phyloP scores from a whole-genome alignment of 2,329 filamentous ascomycete species.

The Talaromyces verruculosus region DNA sequence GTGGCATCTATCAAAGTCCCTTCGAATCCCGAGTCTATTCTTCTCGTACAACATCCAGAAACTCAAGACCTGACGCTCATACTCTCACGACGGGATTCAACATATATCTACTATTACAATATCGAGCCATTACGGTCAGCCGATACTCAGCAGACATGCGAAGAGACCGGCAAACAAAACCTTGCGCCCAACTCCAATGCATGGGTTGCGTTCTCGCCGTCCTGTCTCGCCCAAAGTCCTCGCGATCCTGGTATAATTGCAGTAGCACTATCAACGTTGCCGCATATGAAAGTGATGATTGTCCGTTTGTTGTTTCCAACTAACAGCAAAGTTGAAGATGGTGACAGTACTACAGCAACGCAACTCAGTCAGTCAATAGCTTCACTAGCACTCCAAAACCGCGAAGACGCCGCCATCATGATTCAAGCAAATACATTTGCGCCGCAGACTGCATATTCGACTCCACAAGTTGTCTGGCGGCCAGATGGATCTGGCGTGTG shows the following conservation, averaged over 20 bases:
- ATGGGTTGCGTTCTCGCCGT: slow-evolving; percentile 64
- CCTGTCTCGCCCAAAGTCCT: slow-evolving; percentile 57
- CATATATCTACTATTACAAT: slow-evolving; percentile 57
- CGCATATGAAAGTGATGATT: slow-evolving; percentile 63
- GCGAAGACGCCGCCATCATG: slow-evolving; percentile 60
- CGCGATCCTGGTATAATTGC: slow-evolving; percentile 56
- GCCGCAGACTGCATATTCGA: slow-evolving; percentile 65
- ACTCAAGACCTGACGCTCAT: slow-evolving; percentile 51
- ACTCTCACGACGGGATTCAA: slow-evolving; percentile 58
- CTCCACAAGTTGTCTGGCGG: slow-evolving; percentile 61
- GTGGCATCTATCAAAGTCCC: slow-evolving; percentile 33
- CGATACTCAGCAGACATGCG: slow-evolving; percentile 29
- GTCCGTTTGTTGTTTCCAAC: slow-evolving; percentile 57
- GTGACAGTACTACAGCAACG: slow-evolving; percentile 35
- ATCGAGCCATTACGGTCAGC: slow-evolving; percentile 16
- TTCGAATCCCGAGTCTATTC: slow-evolving; percentile 59
- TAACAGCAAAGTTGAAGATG: neutral
- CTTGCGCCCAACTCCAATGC: slow-evolving; percentile 62
- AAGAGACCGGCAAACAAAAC: slow-evolving; percentile 58
- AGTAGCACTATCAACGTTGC: slow-evolving; percentile 60
- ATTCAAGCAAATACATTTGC: slow-evolving; percentile 61
- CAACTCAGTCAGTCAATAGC: slow-evolving; percentile 55
- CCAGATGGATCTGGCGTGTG: slow-evolving; percentile 62
- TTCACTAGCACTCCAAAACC: slow-evolving; percentile 53
- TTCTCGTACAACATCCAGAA: slow-evolving; percentile 55